Evolutionary conservation across 2,329 filamentous ascomycete species (phyloP).

Genomic region (Xylariomycetidae sp.): DNA sequence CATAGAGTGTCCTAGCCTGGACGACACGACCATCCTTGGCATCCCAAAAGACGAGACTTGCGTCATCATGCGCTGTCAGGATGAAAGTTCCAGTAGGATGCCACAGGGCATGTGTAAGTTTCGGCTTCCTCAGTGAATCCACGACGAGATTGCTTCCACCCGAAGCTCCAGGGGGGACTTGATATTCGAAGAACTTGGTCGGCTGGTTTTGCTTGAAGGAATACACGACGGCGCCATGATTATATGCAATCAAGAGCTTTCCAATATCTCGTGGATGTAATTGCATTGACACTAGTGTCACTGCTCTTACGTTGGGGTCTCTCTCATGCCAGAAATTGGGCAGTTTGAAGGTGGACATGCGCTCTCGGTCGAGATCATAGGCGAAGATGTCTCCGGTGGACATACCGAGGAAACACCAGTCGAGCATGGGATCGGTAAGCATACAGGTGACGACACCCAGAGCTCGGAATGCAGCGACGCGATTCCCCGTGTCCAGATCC

Average conservation of each 20-base stretch:
- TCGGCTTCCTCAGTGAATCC: constrained; percentile 63
- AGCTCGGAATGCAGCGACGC: constrained; percentile 66
- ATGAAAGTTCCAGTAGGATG: constrained; percentile 92
- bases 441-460: constrained; percentile 72
- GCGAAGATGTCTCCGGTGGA: constrained; percentile 80
- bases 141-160: constrained; percentile 68
- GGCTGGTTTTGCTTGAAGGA: constrained; percentile 89
- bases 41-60: constrained; percentile 92
- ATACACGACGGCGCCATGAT: constrained; percentile 81
- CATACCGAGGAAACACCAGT: constrained; percentile 86
- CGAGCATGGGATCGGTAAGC: constrained; percentile 81
- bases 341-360: constrained; percentile 70
- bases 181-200: constrained; percentile 76
- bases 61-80: constrained; percentile 82
- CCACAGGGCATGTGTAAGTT: constrained; percentile 80
- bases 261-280: constrained; percentile 92
- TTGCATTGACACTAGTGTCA: constrained; percentile 68
- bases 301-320: constrained; percentile 59
- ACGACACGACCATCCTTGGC: constrained; percentile 80
- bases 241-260: constrained; percentile 85
- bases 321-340: constrained; percentile 81
- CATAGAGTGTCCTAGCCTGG: constrained; percentile 74
- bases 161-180: constrained; percentile 73
- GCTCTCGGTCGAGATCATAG: constrained; percentile 86
- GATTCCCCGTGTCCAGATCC: constrained; percentile 66